A percentile compares a stretch with the other conserved stretches of the same genome.
These are phyloP conservation scores for Colletotrichum caudatum DNA, from an alignment of 2,329 filamentous ascomycete genomes.

Conservation along the genomic window DNA sequence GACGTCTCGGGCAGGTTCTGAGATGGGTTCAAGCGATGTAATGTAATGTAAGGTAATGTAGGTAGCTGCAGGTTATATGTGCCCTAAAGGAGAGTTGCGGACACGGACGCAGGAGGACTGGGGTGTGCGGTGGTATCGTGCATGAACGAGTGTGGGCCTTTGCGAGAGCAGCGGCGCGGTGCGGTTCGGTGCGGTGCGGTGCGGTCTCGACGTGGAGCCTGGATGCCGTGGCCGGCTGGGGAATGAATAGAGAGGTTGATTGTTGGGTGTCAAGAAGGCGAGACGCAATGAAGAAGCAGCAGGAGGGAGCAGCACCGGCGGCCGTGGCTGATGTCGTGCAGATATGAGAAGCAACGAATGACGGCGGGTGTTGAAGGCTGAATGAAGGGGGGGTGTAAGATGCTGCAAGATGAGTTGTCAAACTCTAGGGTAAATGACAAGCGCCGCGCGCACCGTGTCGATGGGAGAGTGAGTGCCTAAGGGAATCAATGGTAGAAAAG, in stretches of 20 bases:
- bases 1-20: conserved; percentile 17
- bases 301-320: conserved; percentile 10
- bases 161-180: conserved; percentile 18
- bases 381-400: conserved; percentile 17
- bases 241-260: conserved; percentile 20
- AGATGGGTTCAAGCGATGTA: conserved; percentile 34
- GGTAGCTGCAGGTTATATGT: conserved; percentile 45
- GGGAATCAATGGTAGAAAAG: not conserved
- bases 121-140: conserved; percentile 46
- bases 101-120: conserved; percentile 40
- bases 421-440: conserved; percentile 30
- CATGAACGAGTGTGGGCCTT: conserved; percentile 51
- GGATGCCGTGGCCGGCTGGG: conserved; percentile 19
- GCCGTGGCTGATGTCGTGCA: conserved; percentile 24
- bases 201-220: conserved; percentile 31
- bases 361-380: conserved; percentile 20
- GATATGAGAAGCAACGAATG: conserved; percentile 32
- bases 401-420: conserved; percentile 44
- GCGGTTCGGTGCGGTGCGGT: conserved; percentile 31
- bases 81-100: conserved; percentile 49
- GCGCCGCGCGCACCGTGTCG: conserved; percentile 33
- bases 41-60: conserved; percentile 40
- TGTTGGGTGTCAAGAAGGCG: conserved; percentile 11
- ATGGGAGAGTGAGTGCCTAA: not conserved
- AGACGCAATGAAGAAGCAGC: conserved; percentile 4